phyloP scores from a whole-genome alignment of 2,329 filamentous ascomycete genomes.

The Pseudogymnoascus sp. region DNA sequence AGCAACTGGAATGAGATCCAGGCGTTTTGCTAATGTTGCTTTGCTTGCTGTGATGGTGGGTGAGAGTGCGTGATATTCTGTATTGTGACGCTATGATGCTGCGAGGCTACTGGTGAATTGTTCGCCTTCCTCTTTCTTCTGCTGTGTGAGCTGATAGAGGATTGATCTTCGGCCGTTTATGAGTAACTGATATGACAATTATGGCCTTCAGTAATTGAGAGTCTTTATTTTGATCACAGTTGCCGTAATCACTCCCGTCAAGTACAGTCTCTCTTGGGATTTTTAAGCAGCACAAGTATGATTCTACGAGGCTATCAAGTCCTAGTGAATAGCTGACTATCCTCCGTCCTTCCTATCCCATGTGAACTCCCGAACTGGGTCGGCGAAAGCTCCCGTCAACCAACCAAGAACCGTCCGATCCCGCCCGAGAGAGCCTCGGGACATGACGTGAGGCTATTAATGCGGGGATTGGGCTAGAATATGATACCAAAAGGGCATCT shows the following conservation, averaged over 20 bases:
- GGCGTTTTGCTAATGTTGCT: background rate
- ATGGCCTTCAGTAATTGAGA: background rate
- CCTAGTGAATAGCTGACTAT: background rate
- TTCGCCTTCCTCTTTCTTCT: background rate
- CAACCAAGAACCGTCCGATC: background rate
- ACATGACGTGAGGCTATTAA: background rate
- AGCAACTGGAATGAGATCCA: slow-evolving; percentile 8
- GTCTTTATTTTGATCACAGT: background rate
- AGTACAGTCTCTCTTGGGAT: too few relatives aligned
- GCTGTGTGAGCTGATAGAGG: background rate
- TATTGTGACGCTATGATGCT: background rate
- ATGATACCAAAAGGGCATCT: background rate
- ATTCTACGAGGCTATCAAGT: background rate
- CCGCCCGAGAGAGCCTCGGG: background rate
- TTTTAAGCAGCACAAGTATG: too few relatives aligned
- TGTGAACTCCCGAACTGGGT: background rate
- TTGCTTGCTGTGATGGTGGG: background rate
- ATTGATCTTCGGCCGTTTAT: background rate
- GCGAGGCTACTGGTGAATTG: background rate
- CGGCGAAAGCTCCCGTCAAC: background rate
- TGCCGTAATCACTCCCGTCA: too few relatives aligned
- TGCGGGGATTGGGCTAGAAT: background rate
- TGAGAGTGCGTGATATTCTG: background rate
- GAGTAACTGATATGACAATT: background rate
- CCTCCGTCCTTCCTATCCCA: background rate